Evolutionary conservation across 805 yeast genomes (phyloP), one percentile per base, ranked within the genome.

Genomic region (Metschnikowia lunata): DNA sequence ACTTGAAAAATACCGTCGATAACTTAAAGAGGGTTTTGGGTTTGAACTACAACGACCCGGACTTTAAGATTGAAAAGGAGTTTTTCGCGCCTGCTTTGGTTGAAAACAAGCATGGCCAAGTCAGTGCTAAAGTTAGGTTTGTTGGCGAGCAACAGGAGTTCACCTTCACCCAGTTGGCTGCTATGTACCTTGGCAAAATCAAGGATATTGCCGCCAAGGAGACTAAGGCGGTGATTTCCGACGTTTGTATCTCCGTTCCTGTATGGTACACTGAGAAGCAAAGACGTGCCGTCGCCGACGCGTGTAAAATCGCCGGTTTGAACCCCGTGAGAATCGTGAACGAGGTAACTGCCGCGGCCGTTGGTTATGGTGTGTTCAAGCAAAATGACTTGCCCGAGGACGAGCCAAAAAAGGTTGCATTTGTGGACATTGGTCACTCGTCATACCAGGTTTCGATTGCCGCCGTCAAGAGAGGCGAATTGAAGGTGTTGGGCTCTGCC

Each of bases 291-390:
- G 83, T 93, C 55, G 78, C 88, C 49, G 98, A 93, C 66, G 97
- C 99, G 46, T 91, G 96, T 62, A 80, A 78, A 65, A 86, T 93
- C 66, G 98, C 99, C 48, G 96, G 96, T 52, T 79, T 93, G 63
- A 93, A 93, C 82, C 98, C 99, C 49, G 97, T 93, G 48, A 87
- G 99, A 80, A 82, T 93, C 53, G 96, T 93, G 58, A 93, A 93
- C 69, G 99, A 93, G 68, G 84, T 87, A 55, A 90, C 98, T 46
- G 98, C 99, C 49, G 99, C 99, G 50, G 98, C 97, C 60, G 96
- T 93, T 54, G 95, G 97, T 59, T 95, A 93, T 75, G 99, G 99
- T 77, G 97, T 93, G 49, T 93, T 93, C 85, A 90, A 93, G 80
- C 72, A 71, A 35, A 79, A 86, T 55, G 97, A 91, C 64, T 78